Base-by-base conservation (phyloP, 108 stramenopile species). In the Skeletonema menzelii region DNA sequence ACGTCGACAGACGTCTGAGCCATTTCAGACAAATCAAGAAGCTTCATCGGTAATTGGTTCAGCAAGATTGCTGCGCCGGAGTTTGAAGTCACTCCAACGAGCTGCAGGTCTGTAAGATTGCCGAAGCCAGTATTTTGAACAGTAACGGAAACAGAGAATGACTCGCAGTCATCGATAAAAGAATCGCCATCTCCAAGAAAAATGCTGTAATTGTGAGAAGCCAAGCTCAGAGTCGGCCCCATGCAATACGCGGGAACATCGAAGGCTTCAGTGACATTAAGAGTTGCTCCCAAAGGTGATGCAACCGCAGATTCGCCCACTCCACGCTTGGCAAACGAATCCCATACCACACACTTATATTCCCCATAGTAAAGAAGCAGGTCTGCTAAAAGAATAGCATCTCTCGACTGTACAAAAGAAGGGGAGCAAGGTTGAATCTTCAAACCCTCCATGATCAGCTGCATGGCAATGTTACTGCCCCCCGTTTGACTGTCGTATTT, bases 371-470 rank as follows among this genome's bases (percentile, higher is more conserved):
- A 60, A n/a, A 60, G 59, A 38, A 60, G 35, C 5, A 19, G 17
- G 59, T 60, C 35, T 17, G 59, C 59, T 7, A 60, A 40, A 46
- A 60, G 46, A 8, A 60, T 60, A 47, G 59, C 59, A 47, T 60
- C 59, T 19, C 59, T 40, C 5, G 59, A 60, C 35, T 60, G 42
- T n/a, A 60, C 59, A 47, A 60, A 60, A n/a, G 35, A 19, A 47
- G 59, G 59, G 6, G 15, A 19, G 59, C 59, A 60, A 40, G 35
- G 35, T 13, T 60, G 59, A 60, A 60, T 34, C 46, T 60, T 60
- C 42, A 60, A 47, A 17, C 59, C 59, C 59, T 60, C 59, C 38
- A 60, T 13, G n/a, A 60, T 47, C 59, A 60, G 37, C 8, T 60
- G 59, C 59, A 60, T 60, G 35, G 59, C 59, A n/a, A 60, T 60